phyloP scores from a whole-genome alignment of 2,329 filamentous ascomycete genomes.

The Fusarium sambucinum region DNA sequence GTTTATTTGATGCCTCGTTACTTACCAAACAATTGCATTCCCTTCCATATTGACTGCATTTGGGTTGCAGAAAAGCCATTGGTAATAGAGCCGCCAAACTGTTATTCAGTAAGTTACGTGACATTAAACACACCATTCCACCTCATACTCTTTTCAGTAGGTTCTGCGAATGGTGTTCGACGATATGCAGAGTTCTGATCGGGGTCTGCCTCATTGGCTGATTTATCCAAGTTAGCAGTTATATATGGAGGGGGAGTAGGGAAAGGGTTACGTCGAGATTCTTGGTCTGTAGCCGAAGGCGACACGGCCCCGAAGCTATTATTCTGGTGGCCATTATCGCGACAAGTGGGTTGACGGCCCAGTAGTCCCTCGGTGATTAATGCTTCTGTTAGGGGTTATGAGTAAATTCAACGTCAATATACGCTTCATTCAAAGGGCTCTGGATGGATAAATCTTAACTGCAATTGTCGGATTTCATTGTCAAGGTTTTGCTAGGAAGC shows the following conservation, averaged over 20 bases:
- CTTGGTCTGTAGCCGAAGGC: background rate
- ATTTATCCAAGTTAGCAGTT: background rate
- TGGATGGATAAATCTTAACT: background rate
- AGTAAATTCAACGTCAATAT: background rate
- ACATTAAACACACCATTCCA: accelerated
- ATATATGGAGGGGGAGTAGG: background rate
- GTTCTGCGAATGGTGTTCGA: slow-evolving; percentile 28
- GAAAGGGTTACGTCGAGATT: background rate
- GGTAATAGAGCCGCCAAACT: slow-evolving; percentile 48
- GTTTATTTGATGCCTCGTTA: background rate
- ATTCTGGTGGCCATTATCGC: background rate
- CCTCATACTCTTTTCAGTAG: slow-evolving; percentile 6
- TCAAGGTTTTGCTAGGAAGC: too few relatives aligned
- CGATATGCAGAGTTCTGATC: slow-evolving; percentile 16
- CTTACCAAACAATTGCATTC: background rate
- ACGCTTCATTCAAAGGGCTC: accelerated
- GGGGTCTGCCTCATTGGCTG: background rate
- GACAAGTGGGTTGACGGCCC: background rate
- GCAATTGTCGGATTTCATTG: too few relatives aligned
- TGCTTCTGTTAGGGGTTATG: background rate
- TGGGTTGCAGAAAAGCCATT: background rate
- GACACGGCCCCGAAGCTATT: background rate
- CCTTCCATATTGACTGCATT: too few relatives aligned
- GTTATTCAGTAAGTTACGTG: background rate
- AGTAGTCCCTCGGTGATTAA: background rate